Evolutionary conservation across 1,284 basidiomycete species (phyloP).

Genomic region (Earliella scabrosa): DNA sequence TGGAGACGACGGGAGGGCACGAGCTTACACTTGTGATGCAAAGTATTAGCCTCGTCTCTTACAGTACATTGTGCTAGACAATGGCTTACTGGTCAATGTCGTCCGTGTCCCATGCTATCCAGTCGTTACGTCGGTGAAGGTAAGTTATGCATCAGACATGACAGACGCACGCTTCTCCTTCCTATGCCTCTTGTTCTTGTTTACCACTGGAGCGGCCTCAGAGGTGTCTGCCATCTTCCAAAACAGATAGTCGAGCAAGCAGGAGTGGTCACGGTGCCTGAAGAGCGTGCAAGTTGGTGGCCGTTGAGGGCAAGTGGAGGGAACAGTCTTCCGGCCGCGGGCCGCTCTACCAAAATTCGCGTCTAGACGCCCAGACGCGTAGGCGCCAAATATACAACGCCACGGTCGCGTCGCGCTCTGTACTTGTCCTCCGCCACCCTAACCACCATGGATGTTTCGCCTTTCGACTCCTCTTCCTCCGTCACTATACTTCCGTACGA

Average conservation of each 20-base stretch:
- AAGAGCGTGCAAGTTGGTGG: background rate
- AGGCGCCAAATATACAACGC: background rate
- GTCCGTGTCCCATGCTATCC: constrained; percentile 95
- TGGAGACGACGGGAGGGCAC: background rate
- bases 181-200: constrained; percentile 87
- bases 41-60: constrained; percentile 22
- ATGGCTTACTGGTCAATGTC: constrained; percentile 93
- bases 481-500: constrained; percentile 48
- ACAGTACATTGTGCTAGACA: background rate
- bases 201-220: constrained; percentile 51
- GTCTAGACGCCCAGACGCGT: background rate
- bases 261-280: background rate
- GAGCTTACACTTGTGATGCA: constrained; percentile 25
- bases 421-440: background rate
- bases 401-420: background rate
- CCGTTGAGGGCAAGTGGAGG: no score
- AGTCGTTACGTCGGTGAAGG: background rate
- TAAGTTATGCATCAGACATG: background rate
- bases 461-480: constrained; percentile 19
- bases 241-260: background rate
- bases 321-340: no score
- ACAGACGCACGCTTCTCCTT: constrained; percentile 87
- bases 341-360: no score
- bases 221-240: constrained; percentile 49
- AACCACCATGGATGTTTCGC: constrained; percentile 42